Conservation (phyloP, 2,329 filamentous ascomycete species). For the Colletotrichum sp. region DNA sequence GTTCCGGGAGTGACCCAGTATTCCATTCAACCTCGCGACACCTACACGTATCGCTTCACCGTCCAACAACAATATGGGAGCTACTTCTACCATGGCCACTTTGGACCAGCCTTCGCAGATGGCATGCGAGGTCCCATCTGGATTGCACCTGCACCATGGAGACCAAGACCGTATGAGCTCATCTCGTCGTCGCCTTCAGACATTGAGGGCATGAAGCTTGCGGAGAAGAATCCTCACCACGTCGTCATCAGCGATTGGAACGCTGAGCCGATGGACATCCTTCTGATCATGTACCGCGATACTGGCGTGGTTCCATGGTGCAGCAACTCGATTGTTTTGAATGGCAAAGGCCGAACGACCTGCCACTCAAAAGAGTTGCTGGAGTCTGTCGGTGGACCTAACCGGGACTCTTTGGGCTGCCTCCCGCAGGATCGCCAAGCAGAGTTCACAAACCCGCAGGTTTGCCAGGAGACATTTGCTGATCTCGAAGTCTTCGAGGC, state of each 20-base stretch:
- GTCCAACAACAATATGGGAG: slow-evolving; percentile 11
- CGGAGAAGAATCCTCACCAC: background rate
- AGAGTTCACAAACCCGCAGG: background rate
- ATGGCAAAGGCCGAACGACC: slow-evolving; percentile 3
- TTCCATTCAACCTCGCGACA: slow-evolving; percentile 13
- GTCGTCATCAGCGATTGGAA: slow-evolving; percentile 18
- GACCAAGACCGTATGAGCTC: slow-evolving; percentile 9
- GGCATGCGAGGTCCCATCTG: slow-evolving; percentile 17
- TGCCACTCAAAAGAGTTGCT: background rate
- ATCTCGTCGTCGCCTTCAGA: background rate
- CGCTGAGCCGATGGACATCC: slow-evolving; percentile 7
- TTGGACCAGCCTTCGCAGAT: slow-evolving; percentile 8
- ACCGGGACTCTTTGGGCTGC: slow-evolving; percentile 1
- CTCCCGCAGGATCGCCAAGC: background rate
- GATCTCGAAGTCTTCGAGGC: slow-evolving; percentile 9
- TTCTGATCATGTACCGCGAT: slow-evolving; percentile 13
- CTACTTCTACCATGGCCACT: slow-evolving; percentile 13
- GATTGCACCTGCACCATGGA: slow-evolving; percentile 9
- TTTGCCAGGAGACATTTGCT: slow-evolving; percentile 1
- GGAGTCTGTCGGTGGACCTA: background rate
- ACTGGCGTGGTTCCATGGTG: slow-evolving; percentile 9
- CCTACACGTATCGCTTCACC: slow-evolving; percentile 7
- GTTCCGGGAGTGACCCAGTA: slow-evolving; percentile 13
- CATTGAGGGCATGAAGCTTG: slow-evolving; percentile 4
- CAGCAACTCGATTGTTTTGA: slow-evolving; percentile 15